These are phyloP conservation scores for Colletotrichum cuscutae DNA, from an alignment of 2,329 filamentous ascomycete genomes.

Conservation along the genomic window DNA sequence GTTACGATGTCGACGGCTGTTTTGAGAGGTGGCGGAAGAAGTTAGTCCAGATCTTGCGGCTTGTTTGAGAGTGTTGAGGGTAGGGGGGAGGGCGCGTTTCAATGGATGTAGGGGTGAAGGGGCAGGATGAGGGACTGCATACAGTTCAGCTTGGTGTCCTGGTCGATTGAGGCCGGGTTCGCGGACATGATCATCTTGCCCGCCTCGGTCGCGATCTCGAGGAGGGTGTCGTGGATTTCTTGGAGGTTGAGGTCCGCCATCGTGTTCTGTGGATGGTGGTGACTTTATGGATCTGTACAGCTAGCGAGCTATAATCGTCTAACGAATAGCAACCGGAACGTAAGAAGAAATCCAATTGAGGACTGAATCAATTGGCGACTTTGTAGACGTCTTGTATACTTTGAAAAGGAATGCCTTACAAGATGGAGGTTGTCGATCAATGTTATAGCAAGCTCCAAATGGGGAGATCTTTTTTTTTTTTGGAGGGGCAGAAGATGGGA, in stretches of 20 bases:
- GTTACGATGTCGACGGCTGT: constrained; percentile 76
- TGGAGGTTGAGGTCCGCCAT: constrained; percentile 70
- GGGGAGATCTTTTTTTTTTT: background rate
- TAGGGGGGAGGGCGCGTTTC: background rate
- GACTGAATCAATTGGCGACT: background rate
- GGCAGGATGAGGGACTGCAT: constrained; percentile 34
- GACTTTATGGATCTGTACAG: too few relatives aligned
- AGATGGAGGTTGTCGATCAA: constrained; percentile 1
- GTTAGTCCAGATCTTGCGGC: background rate
- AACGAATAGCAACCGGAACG: fast-evolving
- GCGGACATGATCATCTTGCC: constrained; percentile 72
- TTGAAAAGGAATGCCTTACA: background rate
- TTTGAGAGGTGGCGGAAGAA: background rate
- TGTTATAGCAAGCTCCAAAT: background rate
- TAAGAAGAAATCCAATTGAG: background rate
- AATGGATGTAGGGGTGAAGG: background rate
- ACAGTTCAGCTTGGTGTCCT: constrained; percentile 75
- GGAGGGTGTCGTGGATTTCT: constrained; percentile 69
- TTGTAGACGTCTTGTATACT: background rate
- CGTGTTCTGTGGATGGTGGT: constrained; percentile 15
- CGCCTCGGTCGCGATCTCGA: constrained; percentile 70
- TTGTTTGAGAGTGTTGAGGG: background rate
- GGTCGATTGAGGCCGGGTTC: constrained; percentile 66
- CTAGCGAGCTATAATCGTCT: background rate
- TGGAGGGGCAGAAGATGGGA: constrained; percentile 13